phyloP scores from a whole-genome alignment of 805 yeast genomes.

The Cyberlindnera misumaiensis region DNA sequence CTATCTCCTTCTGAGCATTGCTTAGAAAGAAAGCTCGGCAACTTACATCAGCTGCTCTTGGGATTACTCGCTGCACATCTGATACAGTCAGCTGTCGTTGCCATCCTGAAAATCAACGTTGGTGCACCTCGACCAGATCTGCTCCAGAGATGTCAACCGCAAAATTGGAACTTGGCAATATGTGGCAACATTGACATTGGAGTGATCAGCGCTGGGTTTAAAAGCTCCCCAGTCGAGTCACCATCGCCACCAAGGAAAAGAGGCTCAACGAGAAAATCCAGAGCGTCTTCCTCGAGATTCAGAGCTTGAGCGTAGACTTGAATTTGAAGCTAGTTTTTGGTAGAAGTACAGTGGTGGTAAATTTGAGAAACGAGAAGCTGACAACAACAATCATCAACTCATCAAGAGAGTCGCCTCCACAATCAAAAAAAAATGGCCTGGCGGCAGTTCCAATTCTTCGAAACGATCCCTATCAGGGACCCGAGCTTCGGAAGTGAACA shows the following conservation, averaged over 20 bases:
- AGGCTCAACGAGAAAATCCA: too few relatives aligned
- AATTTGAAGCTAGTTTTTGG: too few relatives aligned
- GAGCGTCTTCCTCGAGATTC: too few relatives aligned
- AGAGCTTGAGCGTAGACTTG: too few relatives aligned
- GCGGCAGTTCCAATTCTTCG: conserved; percentile 86
- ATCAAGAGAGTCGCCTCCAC: too few relatives aligned
- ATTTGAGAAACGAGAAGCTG: too few relatives aligned
- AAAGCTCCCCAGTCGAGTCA: conserved; percentile 55
- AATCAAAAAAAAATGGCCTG: too few relatives aligned
- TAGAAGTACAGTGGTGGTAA: too few relatives aligned
- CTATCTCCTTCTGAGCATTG: conserved; percentile 16
- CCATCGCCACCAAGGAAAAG: too few relatives aligned
- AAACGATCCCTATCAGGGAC: conserved; percentile 74
- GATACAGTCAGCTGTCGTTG: conserved; percentile 32
- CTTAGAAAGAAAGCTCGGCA: conserved; percentile 31
- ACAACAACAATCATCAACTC: too few relatives aligned
- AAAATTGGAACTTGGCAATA: conserved; percentile 36
- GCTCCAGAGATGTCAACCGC: conserved; percentile 41
- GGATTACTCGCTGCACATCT: conserved; percentile 33
- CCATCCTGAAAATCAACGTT: conserved; percentile 39
- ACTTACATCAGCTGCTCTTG: conserved; percentile 30
- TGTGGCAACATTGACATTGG: conserved; percentile 34
- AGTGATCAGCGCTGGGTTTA: conserved; percentile 42
- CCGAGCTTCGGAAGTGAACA: conserved; percentile 59
- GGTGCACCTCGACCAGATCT: conserved; percentile 51